phyloP scores from a whole-genome alignment of 257 asterid species.

The Fraxinus cuspidata region DNA sequence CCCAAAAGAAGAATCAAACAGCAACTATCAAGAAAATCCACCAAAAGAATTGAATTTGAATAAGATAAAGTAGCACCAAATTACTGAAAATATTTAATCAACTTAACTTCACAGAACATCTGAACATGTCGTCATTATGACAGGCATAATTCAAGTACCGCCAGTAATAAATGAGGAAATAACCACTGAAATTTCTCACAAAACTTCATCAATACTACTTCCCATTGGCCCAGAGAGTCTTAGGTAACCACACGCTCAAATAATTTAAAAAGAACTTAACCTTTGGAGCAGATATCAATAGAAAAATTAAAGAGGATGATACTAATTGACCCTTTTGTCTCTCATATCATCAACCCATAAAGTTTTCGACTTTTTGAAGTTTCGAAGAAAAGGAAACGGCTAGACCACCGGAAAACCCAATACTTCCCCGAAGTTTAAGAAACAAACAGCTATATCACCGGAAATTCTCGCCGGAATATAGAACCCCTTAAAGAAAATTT shows the following conservation, averaged over 20 bases:
- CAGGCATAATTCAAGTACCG: neutral
- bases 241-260: slow-evolving; percentile 17
- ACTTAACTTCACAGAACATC: slow-evolving; percentile 17
- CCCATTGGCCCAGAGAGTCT: slow-evolving; percentile 25
- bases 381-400: slow-evolving; percentile 18
- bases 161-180: slow-evolving; percentile 14
- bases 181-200: slow-evolving; percentile 22
- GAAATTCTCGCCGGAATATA: slow-evolving; percentile 20
- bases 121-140: slow-evolving; percentile 15
- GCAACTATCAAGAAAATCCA: slow-evolving; percentile 22
- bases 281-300: slow-evolving; percentile 21
- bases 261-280: neutral
- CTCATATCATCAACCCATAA: slow-evolving; percentile 17
- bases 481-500: neutral
- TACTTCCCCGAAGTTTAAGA: neutral
- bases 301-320: slow-evolving; percentile 26
- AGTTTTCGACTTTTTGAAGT: slow-evolving; percentile 24
- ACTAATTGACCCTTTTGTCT: slow-evolving; percentile 33
- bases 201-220: neutral
- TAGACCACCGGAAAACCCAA: slow-evolving; percentile 23
- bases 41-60: slow-evolving; percentile 16
- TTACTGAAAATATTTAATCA: neutral
- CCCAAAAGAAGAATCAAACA: slow-evolving; percentile 23
- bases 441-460: neutral
- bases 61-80: slow-evolving; percentile 23